Evolutionary conservation across 129 eudicot species (phyloP).

Genomic region (Helichrysum umbraculigerum): DNA sequence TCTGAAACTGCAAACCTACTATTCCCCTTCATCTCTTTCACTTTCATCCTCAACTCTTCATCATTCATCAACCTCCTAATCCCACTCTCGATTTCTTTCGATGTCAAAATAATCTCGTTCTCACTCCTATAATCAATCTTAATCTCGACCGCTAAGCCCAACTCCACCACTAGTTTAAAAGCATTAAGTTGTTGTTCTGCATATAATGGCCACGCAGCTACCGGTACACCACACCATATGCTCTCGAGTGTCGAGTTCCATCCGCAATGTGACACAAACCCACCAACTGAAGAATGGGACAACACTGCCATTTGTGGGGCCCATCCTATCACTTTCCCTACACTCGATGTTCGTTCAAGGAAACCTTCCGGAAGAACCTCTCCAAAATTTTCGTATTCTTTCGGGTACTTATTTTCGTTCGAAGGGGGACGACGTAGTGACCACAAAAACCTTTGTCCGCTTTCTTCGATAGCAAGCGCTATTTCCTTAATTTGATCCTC

Average conservation of each 20-base stretch:
- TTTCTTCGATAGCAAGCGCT: background rate
- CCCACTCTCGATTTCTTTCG: slow-evolving; percentile 31
- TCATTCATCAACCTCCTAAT: slow-evolving; percentile 27
- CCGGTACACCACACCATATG: slow-evolving; percentile 9
- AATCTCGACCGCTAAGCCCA: slow-evolving; percentile 16
- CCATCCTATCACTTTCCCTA: slow-evolving; percentile 14
- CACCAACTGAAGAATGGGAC: slow-evolving; percentile 8
- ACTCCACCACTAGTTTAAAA: slow-evolving; percentile 19
- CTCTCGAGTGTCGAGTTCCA: slow-evolving; percentile 16
- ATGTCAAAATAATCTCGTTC: slow-evolving; percentile 19
- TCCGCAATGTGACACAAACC: slow-evolving; percentile 13
- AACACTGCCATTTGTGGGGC: slow-evolving; percentile 12
- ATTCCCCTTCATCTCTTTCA: slow-evolving; percentile 36
- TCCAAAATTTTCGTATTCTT: background rate
- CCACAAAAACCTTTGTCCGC: slow-evolving; percentile 1
- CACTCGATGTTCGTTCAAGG: background rate
- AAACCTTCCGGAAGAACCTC: slow-evolving; percentile 5
- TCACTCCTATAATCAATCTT: slow-evolving; percentile 2
- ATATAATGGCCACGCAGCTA: slow-evolving; percentile 11
- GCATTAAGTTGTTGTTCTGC: slow-evolving; percentile 21
- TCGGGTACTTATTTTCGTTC: background rate
- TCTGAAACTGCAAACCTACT: slow-evolving; percentile 37
- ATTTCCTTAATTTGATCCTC: slow-evolving; percentile 9
- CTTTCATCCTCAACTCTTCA: slow-evolving; percentile 29
- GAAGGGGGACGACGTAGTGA: background rate